Evolutionary conservation across 2,329 filamentous ascomycete species (phyloP), one percentile per base, ranked within the genome.

Genomic region (Pseudocercospora ulei): DNA sequence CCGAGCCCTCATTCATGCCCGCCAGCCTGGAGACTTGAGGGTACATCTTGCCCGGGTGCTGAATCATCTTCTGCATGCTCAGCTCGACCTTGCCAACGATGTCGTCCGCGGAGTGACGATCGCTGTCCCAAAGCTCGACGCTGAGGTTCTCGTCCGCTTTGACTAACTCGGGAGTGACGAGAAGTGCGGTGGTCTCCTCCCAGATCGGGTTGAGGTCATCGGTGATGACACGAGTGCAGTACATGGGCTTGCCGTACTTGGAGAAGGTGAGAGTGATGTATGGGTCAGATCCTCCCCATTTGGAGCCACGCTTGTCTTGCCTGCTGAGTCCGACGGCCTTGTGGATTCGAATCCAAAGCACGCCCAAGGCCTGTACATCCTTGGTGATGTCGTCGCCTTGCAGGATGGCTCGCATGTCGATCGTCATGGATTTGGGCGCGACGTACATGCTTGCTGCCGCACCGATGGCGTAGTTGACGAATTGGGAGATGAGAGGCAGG

Each of bases 231-330:
- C 90, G 78, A 1, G 90, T 96, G 62, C 87, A 95, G 63, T 94
- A 96, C 75, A 94, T 92, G 1, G 88, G 88, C 65, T 98, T 98
- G 40, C 82, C 83, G 53, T 95, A 96, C 61, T 96, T 95, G 55
- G 84, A 92, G 68, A 92, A 96, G 25, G 82, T 80, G 22, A 96
- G 72, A 19, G 88, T 95, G 58, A 96, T 92, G 61, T 96, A 96
- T 0, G 88, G 86, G 52, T 98, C 90, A 35, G 83, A 92, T 28
- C 88, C 88, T 20, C 90, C 88, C 11, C 85, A 82, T 36, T 80
- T 73, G 54, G 78, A 87, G 25, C 86, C 87, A 42, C 83, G 78
- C 37, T 65, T 69, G 58, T 98, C 90, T 57, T 95, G 88, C 63
- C 94, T 95, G 67, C 84, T 93, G 41, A 98, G 71, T 0, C 82